Percentiles rank a stretch among this genome's conserved stretches.
These are phyloP conservation scores for Bipolaris gigantea DNA, from an alignment of 2,329 filamentous ascomycete genomes.

Conservation along the genomic window DNA sequence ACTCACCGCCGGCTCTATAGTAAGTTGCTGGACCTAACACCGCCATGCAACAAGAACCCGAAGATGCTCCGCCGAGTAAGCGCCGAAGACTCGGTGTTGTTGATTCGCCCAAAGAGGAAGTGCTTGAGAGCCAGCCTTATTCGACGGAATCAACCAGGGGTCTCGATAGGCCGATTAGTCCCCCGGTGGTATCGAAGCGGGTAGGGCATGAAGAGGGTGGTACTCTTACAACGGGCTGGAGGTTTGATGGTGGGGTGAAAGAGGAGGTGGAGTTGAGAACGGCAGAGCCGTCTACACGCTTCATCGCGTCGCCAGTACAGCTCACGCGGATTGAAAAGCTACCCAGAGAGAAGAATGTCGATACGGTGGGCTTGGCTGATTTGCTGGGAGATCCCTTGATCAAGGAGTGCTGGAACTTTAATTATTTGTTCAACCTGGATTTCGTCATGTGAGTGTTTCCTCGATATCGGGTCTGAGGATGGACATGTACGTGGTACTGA, in stretches of 20 bases:
- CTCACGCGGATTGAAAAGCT: constrained; percentile 71
- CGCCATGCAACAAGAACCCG: constrained; percentile 14
- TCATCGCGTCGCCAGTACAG: constrained; percentile 66
- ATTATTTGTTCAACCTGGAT: constrained; percentile 65
- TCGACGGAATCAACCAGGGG: constrained; percentile 6
- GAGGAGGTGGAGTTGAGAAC: constrained; percentile 5
- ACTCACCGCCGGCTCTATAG: background rate
- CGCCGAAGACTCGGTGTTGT: constrained; percentile 27
- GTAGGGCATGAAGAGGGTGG: constrained; percentile 2
- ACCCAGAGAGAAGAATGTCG: constrained; percentile 61
- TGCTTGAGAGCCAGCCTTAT: background rate
- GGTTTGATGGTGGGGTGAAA: constrained; percentile 21
- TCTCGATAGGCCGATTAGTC: constrained; percentile 34
- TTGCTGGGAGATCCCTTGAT: constrained; percentile 76
- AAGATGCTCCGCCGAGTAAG: constrained; percentile 24
- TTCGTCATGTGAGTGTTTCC: constrained; percentile 56
- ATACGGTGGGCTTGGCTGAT: constrained; percentile 66
- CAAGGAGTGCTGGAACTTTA: constrained; percentile 71
- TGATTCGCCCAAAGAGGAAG: constrained; percentile 5
- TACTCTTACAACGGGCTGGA: constrained; percentile 14
- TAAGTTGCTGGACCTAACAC: background rate
- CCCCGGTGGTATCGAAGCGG: constrained; percentile 26
- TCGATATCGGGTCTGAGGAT: background rate
- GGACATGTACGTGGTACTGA: constrained; percentile 7
- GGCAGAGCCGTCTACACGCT: background rate